phyloP scores from a whole-genome alignment of 2,329 filamentous ascomycete genomes.

The Raffaelea arxii region DNA sequence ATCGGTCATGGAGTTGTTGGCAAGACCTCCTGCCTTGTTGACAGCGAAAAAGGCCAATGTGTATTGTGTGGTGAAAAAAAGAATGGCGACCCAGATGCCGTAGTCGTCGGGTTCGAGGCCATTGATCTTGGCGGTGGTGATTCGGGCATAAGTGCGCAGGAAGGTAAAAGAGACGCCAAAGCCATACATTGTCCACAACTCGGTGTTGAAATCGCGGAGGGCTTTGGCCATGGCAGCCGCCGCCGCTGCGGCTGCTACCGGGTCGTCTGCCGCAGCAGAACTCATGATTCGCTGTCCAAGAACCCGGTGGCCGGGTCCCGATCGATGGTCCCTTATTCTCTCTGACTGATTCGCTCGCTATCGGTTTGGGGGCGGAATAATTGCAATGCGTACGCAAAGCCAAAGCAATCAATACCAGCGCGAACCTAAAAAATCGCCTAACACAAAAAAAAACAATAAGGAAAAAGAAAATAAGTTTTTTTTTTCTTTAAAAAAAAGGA shows the following conservation, averaged over 20 bases:
- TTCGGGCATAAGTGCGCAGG: constrained; percentile 25
- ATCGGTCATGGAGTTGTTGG: constrained; percentile 46
- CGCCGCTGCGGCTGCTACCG: constrained; percentile 13
- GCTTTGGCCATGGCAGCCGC: constrained; percentile 16
- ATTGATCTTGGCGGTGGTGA: constrained; percentile 21
- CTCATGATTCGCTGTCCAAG: too few species aligned
- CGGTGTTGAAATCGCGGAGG: constrained; percentile 20
- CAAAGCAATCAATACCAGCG: too few species aligned
- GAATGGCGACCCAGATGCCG: constrained; percentile 27
- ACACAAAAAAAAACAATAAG: too few species aligned
- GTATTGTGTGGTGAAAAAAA: constrained; percentile 40
- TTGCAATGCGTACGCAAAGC: too few species aligned
- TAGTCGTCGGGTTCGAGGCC: constrained; percentile 25
- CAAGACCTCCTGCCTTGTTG: constrained; percentile 35
- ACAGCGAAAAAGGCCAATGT: constrained; percentile 37
- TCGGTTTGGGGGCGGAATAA: too few species aligned
- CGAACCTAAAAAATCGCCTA: too few species aligned
- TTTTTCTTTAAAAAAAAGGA: too few species aligned
- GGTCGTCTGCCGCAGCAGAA: background rate
- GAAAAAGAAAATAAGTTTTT: too few species aligned
- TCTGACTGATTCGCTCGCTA: too few species aligned
- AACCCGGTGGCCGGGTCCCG: too few species aligned
- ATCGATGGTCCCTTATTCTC: too few species aligned
- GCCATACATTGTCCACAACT: constrained; percentile 25
- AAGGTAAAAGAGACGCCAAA: constrained; percentile 23